Evolutionary conservation across 2,329 filamentous ascomycete species (phyloP).

Genomic region (Fusarium brachygibbosum): DNA sequence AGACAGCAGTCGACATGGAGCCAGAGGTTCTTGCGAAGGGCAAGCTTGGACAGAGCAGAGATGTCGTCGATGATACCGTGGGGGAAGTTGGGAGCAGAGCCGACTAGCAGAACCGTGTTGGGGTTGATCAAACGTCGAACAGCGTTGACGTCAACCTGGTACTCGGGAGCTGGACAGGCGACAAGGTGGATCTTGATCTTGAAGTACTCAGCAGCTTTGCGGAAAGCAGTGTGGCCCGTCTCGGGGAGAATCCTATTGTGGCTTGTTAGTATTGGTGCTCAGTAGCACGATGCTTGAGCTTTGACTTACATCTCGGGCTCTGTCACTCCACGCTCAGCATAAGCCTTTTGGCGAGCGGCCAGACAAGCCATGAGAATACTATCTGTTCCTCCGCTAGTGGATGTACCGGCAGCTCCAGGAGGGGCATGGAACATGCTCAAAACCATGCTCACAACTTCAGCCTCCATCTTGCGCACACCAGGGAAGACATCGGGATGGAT

Average conservation of each 20-base stretch:
- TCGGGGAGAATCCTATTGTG: constrained; percentile 84
- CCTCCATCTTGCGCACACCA: constrained; percentile 98
- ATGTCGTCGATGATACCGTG: constrained; percentile 99
- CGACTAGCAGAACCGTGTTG: constrained; percentile 94
- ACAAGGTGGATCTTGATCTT: constrained; percentile 95
- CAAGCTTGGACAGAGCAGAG: constrained; percentile 83
- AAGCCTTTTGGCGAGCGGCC: constrained; percentile 89
- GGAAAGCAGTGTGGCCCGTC: constrained; percentile 95
- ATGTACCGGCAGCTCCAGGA: constrained; percentile 85
- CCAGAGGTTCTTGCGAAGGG: constrained; percentile 81
- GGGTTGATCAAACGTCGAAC: constrained; percentile 90
- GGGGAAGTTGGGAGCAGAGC: constrained; percentile 96
- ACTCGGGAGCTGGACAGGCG: constrained; percentile 83
- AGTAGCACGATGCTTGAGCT: not conserved
- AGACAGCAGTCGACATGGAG: constrained; percentile 98
- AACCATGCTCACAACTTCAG: constrained; percentile 97
- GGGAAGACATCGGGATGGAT: constrained; percentile 99
- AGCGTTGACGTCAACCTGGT: constrained; percentile 84
- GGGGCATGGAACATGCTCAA: constrained; percentile 91
- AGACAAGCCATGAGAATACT: constrained; percentile 97
- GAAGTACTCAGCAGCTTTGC: constrained; percentile 95
- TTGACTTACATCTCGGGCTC: constrained; percentile 89
- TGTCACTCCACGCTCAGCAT: constrained; percentile 85
- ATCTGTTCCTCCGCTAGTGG: constrained; percentile 93
- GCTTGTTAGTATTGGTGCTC: constrained; percentile 25